These are phyloP conservation scores for Iris pallida DNA, from an alignment of 116 monocot species.

Conservation along the genomic window DNA sequence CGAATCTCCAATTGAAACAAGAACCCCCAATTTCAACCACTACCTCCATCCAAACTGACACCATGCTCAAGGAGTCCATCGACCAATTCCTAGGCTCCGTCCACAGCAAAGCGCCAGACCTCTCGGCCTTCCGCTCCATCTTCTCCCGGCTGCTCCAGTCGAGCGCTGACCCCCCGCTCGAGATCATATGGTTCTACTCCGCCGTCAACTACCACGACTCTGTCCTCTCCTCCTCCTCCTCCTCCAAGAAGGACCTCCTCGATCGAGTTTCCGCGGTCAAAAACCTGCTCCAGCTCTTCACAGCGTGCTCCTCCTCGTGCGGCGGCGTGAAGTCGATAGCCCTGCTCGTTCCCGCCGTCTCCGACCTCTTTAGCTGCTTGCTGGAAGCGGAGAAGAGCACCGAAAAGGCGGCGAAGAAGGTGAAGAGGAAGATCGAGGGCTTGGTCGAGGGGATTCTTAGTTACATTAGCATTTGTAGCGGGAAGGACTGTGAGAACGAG, in stretches of 20 bases:
- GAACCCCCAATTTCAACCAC: slow-evolving; percentile 13
- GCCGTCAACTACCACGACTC: slow-evolving; percentile 56
- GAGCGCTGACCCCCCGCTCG: slow-evolving; percentile 65
- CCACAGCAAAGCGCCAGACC: slow-evolving; percentile 33
- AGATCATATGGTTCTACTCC: slow-evolving; percentile 75
- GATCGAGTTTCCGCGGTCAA: slow-evolving; percentile 29
- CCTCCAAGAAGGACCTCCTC: no score
- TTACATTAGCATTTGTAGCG: slow-evolving; percentile 78
- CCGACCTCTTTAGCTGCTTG: slow-evolving; percentile 39
- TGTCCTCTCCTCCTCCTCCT: slow-evolving; percentile 1
- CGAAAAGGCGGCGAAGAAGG: slow-evolving; percentile 32
- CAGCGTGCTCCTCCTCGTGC: slow-evolving; percentile 51
- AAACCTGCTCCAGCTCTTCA: slow-evolving; percentile 62
- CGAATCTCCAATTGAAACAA: slow-evolving; percentile 29
- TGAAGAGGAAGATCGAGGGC: slow-evolving; percentile 44
- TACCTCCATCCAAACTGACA: slow-evolving; percentile 16
- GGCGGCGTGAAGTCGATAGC: slow-evolving; percentile 52
- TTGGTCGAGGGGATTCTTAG: slow-evolving; percentile 63
- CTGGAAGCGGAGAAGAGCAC: slow-evolving; percentile 28
- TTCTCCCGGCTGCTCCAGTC: slow-evolving; percentile 65
- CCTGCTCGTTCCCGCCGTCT: slow-evolving; percentile 63
- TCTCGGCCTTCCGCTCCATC: slow-evolving; percentile 62
- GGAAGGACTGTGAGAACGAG: slow-evolving; percentile 14
- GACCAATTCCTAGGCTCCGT: slow-evolving; percentile 52
- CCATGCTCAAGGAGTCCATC: slow-evolving; percentile 56